phyloP scores from a whole-genome alignment of 371 early-diverging fungal genomes.

The Syncephalastrum contaminatum region DNA sequence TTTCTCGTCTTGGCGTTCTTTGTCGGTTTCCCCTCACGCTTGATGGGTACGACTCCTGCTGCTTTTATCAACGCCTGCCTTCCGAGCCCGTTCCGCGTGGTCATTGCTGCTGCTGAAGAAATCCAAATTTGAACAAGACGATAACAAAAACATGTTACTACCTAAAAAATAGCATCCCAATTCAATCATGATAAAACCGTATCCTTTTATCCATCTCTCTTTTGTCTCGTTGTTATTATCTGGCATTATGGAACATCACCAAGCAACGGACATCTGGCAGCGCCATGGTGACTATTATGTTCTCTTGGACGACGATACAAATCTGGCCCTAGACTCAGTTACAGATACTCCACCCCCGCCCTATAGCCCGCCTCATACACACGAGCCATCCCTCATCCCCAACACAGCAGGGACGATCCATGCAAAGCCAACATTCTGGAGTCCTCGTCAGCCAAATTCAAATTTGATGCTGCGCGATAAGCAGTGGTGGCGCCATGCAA shows the following conservation, averaged over 20 bases:
- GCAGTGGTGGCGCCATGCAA: too few species aligned
- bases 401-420: constrained; percentile 3
- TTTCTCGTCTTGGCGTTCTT: constrained; percentile 26
- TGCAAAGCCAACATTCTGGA: constrained; percentile 17
- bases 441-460: constrained; percentile 7
- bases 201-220: not conserved
- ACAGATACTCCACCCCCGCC: constrained; percentile 11
- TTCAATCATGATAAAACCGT: too few species aligned
- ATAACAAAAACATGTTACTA: too few species aligned
- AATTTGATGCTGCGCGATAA: too few species aligned
- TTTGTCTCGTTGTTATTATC: not conserved
- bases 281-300: constrained; percentile 1
- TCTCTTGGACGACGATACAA: constrained; percentile 1
- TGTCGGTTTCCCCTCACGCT: constrained; percentile 24
- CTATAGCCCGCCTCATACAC: not conserved
- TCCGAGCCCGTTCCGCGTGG: constrained; percentile 26
- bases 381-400: too few species aligned
- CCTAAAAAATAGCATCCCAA: too few species aligned
- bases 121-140: too few species aligned
- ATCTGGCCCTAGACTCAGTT: not conserved
- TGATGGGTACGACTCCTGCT: constrained; percentile 26
- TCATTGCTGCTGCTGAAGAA: not conserved
- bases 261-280: not conserved
- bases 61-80: constrained; percentile 39
- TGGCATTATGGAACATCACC: not conserved